Conservation (phyloP, 106 monocot genomes). For the Ottelia alismoides region DNA sequence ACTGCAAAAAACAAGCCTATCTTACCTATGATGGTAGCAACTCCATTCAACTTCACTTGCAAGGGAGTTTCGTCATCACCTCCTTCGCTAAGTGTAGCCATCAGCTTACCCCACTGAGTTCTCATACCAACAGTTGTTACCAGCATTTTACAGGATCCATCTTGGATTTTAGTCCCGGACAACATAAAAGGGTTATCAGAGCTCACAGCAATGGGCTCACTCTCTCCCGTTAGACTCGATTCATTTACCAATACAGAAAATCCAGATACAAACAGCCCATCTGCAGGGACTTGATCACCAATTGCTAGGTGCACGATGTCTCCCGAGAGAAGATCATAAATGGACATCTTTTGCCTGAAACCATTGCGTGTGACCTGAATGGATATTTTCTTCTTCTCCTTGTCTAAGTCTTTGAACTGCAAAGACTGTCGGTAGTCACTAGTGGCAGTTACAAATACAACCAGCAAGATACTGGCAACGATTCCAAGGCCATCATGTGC, state of each 20-base stretch:
- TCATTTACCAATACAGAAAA: constrained; percentile 59
- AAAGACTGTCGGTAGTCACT: constrained; percentile 68
- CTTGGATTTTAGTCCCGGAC: constrained; percentile 78
- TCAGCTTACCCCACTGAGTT: constrained; percentile 75
- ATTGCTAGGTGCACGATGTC: constrained; percentile 67
- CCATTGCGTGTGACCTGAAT: constrained; percentile 57
- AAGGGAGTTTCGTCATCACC: constrained; percentile 81
- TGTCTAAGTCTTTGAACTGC: constrained; percentile 74
- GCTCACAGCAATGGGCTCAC: constrained; percentile 50
- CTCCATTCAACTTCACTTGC: constrained; percentile 76
- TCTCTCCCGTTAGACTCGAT: constrained; percentile 75
- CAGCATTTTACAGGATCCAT: constrained; percentile 73
- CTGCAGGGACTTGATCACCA: constrained; percentile 79
- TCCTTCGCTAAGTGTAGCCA: constrained; percentile 63
- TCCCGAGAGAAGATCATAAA: constrained; percentile 64
- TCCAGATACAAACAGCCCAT: constrained; percentile 60
- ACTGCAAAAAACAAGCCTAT: constrained; percentile 60
- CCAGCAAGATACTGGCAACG: constrained; percentile 54
- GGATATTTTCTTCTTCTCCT: constrained; percentile 74
- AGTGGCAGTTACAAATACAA: constrained; percentile 67
- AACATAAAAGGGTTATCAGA: constrained; percentile 57
- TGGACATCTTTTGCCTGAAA: constrained; percentile 52
- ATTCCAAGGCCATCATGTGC: constrained; percentile 81
- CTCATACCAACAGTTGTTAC: constrained; percentile 69
- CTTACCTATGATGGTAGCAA: constrained; percentile 64